These are phyloP conservation scores for Lophiostoma macrostomum DNA, from an alignment of 495 filamentous ascomycete species.

Conservation along the genomic window DNA sequence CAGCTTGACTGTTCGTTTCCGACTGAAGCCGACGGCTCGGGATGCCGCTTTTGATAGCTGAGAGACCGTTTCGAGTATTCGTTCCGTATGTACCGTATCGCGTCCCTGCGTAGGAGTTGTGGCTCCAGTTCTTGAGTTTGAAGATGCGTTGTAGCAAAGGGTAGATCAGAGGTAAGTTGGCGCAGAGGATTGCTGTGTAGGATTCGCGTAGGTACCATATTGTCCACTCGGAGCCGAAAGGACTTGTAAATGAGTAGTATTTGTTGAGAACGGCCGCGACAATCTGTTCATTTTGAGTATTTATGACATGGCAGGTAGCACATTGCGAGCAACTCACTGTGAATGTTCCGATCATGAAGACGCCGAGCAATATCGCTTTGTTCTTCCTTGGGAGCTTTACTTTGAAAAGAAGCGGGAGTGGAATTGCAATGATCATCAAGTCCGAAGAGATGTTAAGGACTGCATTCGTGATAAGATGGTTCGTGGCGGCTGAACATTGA, in stretches of 20 bases:
- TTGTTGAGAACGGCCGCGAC: slow-evolving; percentile 61
- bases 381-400: slow-evolving; percentile 49
- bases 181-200: slow-evolving; percentile 60
- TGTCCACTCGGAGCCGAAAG: slow-evolving; percentile 56
- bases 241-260: slow-evolving; percentile 60
- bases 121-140: slow-evolving; percentile 40
- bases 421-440: slow-evolving; percentile 57
- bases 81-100: not conserved
- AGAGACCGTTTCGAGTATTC: not conserved
- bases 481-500: slow-evolving; percentile 43
- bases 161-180: slow-evolving; percentile 62
- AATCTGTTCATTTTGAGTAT: slow-evolving; percentile 41
- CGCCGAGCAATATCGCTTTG: slow-evolving; percentile 50
- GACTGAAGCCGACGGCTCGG: not conserved
- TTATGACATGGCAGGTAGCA: not conserved
- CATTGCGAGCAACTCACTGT: slow-evolving; percentile 39
- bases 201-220: slow-evolving; percentile 68
- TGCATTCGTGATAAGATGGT: slow-evolving; percentile 63
- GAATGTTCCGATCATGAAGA: slow-evolving; percentile 57
- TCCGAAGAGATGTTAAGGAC: slow-evolving; percentile 67
- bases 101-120: slow-evolving; percentile 68
- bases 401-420: slow-evolving; percentile 57
- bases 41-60: not conserved
- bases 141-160: slow-evolving; percentile 55
- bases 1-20: not conserved